Conservation (phyloP, 1,284 basidiomycete genomes). For the Ustilago nuda region DNA sequence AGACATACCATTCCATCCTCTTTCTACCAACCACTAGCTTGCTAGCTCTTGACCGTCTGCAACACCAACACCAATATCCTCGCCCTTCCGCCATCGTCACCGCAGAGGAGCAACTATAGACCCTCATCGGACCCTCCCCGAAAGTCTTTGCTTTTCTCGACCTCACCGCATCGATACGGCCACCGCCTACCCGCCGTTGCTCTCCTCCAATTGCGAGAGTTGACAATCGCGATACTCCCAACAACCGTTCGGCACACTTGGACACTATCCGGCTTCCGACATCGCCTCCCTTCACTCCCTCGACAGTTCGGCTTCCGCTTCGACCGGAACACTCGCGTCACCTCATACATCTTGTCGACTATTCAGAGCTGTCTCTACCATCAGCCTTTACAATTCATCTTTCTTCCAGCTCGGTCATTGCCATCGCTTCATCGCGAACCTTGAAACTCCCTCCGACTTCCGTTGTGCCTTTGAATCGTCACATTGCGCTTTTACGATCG, state of each 20-base stretch:
- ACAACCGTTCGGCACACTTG: slow-evolving; percentile 1
- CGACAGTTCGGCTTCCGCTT: neutral
- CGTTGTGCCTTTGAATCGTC: neutral
- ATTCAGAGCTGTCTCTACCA: neutral
- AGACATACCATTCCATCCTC: neutral
- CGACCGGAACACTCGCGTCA: neutral
- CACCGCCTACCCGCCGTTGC: neutral
- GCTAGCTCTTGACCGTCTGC: slow-evolving; percentile 3
- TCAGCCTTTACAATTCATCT: neutral
- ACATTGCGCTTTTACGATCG: slow-evolving; percentile 33
- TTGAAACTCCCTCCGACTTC: neutral
- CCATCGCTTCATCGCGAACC: neutral
- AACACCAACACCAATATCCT: neutral
- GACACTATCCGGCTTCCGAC: neutral
- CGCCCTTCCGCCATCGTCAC: neutral
- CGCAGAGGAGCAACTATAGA: neutral
- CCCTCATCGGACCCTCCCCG: neutral
- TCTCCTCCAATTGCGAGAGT: neutral
- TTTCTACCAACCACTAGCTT: neutral
- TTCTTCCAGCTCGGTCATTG: neutral
- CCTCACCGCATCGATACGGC: neutral
- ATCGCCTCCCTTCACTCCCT: neutral
- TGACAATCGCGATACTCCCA: slow-evolving; percentile 1
- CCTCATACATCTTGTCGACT: neutral
- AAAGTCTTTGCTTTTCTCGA: neutral